Conservation (phyloP, 257 asterid species). For the Nicotiana tomentosiformis region DNA sequence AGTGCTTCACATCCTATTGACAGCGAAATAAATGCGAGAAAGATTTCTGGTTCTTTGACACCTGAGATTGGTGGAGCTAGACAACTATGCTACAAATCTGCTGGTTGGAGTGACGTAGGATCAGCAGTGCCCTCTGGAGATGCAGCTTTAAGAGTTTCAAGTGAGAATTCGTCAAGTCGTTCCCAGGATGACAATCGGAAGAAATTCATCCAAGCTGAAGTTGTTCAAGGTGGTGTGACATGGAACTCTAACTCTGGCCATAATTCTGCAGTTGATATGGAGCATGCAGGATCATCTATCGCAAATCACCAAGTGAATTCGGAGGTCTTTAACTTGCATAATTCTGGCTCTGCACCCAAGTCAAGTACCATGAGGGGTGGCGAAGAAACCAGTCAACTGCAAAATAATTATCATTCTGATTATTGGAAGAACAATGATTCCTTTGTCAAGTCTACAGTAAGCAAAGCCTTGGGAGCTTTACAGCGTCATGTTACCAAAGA, state of each 20-base stretch:
- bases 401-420: conserved; percentile 35
- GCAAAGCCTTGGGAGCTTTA: conserved; percentile 36
- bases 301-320: conserved; percentile 32
- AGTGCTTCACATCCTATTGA: conserved; percentile 37
- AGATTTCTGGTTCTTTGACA: conserved; percentile 27
- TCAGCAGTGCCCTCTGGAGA: conserved; percentile 40
- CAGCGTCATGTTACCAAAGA: conserved; percentile 31
- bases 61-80: conserved; percentile 34
- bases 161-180: conserved; percentile 35
- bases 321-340: conserved; percentile 37
- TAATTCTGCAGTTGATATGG: conserved; percentile 34
- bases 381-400: conserved; percentile 44
- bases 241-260: conserved; percentile 49
- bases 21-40: conserved; percentile 25
- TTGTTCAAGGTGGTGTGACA: conserved; percentile 23
- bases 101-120: conserved; percentile 49
- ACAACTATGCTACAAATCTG: conserved; percentile 29
- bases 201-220: conserved; percentile 33
- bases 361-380: conserved; percentile 30
- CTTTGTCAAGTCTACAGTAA: conserved; percentile 34
- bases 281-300: conserved; percentile 27
- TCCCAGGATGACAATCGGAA: conserved; percentile 25
- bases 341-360: conserved; percentile 29
- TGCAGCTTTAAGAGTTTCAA: conserved; percentile 22
- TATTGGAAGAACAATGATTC: conserved; percentile 56